Evolutionary conservation across 495 filamentous ascomycete genomes (phyloP).

Genomic region (Tuber magnatum): DNA sequence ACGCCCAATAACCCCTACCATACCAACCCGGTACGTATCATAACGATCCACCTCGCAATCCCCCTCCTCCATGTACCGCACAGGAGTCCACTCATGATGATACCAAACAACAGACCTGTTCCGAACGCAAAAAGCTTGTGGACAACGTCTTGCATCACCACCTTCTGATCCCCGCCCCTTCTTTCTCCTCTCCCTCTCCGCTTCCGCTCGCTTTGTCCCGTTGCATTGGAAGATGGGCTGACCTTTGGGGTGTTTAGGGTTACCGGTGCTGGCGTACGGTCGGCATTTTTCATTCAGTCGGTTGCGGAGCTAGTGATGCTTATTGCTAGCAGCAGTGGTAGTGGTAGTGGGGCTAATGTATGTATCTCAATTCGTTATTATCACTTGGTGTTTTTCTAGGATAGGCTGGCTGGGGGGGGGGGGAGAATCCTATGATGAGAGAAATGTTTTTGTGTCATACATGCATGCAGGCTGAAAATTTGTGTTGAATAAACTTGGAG

Average conservation of each 20-base stretch:
- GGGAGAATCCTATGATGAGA: background rate
- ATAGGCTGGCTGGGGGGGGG: background rate
- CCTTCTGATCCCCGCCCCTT: conserved; percentile 18
- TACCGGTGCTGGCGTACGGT: background rate
- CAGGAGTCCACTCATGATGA: conserved; percentile 9
- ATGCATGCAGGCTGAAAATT: background rate
- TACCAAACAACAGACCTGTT: conserved; percentile 23
- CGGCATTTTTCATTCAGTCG: background rate
- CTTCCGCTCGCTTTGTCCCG: background rate
- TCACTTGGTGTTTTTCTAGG: background rate
- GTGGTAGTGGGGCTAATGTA: background rate
- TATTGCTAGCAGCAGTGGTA: background rate
- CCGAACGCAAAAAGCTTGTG: conserved; percentile 23
- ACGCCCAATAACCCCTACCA: background rate
- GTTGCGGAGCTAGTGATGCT: background rate
- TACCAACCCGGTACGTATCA: conserved; percentile 5
- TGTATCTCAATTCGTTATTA: background rate
- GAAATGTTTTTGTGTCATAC: background rate
- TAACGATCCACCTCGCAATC: background rate
- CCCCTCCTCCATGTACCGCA: background rate
- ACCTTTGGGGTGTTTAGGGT: background rate
- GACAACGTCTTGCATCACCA: conserved; percentile 30
- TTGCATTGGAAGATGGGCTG: background rate
- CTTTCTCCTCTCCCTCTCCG: background rate
- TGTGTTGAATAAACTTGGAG: conserved; percentile 4